phyloP scores from a whole-genome alignment of 108 stramenopile genomes.

The Schizochytrium sp. region DNA sequence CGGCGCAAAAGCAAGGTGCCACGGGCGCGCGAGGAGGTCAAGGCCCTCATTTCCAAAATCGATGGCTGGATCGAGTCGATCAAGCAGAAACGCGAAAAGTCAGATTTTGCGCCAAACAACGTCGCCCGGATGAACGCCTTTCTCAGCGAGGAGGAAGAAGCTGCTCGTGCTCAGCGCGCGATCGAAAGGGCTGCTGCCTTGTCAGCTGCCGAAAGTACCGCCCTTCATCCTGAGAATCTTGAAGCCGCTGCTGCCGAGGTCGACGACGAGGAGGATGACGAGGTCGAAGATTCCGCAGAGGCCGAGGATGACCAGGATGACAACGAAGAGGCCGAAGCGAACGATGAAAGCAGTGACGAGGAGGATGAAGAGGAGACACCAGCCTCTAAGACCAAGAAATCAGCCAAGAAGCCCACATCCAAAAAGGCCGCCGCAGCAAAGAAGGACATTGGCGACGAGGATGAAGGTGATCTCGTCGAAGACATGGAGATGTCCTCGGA shows the following conservation, averaged over 20 bases:
- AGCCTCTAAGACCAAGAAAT: neutral
- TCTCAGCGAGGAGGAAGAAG: neutral
- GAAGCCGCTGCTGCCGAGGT: neutral
- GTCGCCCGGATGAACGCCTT: neutral
- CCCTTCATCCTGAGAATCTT: neutral
- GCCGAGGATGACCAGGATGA: neutral
- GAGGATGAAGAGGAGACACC: neutral
- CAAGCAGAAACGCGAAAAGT: neutral
- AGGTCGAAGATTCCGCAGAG: neutral
- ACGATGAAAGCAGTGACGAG: neutral
- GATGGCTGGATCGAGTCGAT: neutral
- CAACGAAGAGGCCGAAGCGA: neutral
- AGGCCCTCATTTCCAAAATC: neutral
- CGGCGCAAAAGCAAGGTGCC: neutral
- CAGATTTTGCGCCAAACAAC: neutral
- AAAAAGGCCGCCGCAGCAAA: neutral
- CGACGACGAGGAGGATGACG: neutral
- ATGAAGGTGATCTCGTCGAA: neutral
- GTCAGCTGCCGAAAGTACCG: neutral
- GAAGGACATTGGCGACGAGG: neutral
- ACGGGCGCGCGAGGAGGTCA: neutral
- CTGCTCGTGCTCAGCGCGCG: neutral
- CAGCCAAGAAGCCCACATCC: neutral
- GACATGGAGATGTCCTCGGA: constrained; percentile 14
- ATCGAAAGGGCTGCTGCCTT: neutral